These are phyloP conservation scores for Apium graveolens DNA, from an alignment of 129 eudicot genomes.

Conservation along the genomic window DNA sequence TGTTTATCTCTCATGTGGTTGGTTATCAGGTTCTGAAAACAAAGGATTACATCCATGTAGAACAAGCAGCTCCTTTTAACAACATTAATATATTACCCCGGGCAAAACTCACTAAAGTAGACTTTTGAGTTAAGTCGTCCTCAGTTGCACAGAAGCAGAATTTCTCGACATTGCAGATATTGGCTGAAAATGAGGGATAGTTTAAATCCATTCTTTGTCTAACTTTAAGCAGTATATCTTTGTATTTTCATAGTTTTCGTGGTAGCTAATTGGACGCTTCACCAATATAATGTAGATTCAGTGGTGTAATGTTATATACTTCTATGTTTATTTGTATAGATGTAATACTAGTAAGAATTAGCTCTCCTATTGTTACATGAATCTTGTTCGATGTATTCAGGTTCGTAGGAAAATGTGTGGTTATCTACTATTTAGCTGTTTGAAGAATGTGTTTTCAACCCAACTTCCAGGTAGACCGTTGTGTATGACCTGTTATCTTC, in stretches of 20 bases:
- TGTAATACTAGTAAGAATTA: slow-evolving; percentile 2
- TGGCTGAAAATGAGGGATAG: slow-evolving; percentile 18
- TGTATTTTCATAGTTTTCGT: slow-evolving; percentile 9
- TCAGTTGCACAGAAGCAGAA: neutral
- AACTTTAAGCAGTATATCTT: slow-evolving; percentile 12
- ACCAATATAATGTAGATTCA: slow-evolving; percentile 12
- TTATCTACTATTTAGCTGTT: neutral
- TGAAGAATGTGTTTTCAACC: neutral
- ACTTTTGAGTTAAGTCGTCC: slow-evolving; percentile 31
- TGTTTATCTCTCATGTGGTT: neutral
- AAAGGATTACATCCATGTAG: slow-evolving; percentile 80
- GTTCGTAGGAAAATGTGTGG: neutral
- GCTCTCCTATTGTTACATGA: neutral
- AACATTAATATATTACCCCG: slow-evolving; percentile 59
- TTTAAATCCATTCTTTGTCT: slow-evolving; percentile 30
- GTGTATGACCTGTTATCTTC: too few species aligned
- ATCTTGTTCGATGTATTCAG: neutral
- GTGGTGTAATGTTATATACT: slow-evolving; percentile 11
- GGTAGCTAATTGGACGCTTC: slow-evolving; percentile 23
- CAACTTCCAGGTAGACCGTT: neutral
- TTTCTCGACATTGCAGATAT: neutral
- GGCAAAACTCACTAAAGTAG: slow-evolving; percentile 61
- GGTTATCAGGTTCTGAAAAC: slow-evolving; percentile 75
- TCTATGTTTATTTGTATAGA: slow-evolving; percentile 25
- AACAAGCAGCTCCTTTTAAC: slow-evolving; percentile 48